Evolutionary conservation across 768 basidiomycete genomes (phyloP), one percentile per base, ranked within the genome.

Genomic region (Xanthoconium purpureum): DNA sequence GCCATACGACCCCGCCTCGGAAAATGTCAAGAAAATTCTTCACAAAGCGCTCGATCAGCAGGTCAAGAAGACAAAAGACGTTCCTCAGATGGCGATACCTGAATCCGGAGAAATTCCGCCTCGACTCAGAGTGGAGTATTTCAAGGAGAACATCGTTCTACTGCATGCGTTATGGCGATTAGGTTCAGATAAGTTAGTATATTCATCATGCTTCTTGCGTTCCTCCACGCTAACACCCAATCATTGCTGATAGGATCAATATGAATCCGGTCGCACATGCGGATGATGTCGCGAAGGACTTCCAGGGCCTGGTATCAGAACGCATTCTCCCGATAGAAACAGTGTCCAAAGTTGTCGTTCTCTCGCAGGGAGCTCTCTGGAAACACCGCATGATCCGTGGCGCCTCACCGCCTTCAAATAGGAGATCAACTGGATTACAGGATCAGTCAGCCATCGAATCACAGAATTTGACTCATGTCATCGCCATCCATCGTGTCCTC

Each of bases 1-100:
- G 55, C 89, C 94, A 0, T 99, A 94, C 72, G 87, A 91, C 50
- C 89, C 91, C 0, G 93, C 94, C 0, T 80, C 83, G 7, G 90
- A 91, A 64, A 99, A 98, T 67, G 75, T 98, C 57, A 82, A 82
- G 30, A 86, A 80, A 14, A 83, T 89, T 28, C 76, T 96, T 24
- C 74, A 73, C 43, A 90, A 86, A 70, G 79, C 83, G 2, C 68
- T 89, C 54, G 84, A 87, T n/a, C 71, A 77, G 39, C 87, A 81
- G 76, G 77, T 75, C 50, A 74, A 76, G 30, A 75, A 75, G 52
- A 69, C 66, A 18, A 75, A 74, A 67, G 79, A 79, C 40, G 74
- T 70, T 52, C 58, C 64, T 29, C 72, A 72, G 48, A 70, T 67
- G 37, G 59, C 62, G 54, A 60, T 55, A 29, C 51, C 68, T 9